Conservation (phyloP, 306 rosid species). For the Casuarina glauca region DNA sequence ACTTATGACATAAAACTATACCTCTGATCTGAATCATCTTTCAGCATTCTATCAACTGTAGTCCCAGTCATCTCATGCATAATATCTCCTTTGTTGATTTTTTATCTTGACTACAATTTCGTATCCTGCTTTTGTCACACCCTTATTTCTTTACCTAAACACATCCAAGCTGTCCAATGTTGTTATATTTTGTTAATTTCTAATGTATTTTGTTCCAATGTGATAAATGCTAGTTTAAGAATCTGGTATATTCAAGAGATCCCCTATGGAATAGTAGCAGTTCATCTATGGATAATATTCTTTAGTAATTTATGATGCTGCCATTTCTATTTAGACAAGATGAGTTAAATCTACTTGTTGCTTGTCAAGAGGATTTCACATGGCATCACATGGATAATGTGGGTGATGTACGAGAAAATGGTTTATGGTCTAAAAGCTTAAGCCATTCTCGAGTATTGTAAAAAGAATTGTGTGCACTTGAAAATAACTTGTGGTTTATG, state of each 20-base stretch:
- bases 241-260: constrained; percentile 1
- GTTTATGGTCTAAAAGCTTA: too few species aligned
- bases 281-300: not conserved
- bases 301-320: not conserved
- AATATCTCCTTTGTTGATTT: not conserved
- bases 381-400: not conserved
- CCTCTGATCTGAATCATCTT: not conserved
- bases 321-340: not conserved
- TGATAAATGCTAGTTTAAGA: not conserved
- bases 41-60: not conserved
- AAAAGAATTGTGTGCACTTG: too few species aligned
- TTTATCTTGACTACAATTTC: not conserved
- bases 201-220: not conserved
- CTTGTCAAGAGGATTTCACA: not conserved
- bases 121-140: not conserved
- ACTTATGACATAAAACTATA: not conserved
- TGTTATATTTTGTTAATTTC: too few species aligned
- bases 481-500: too few species aligned
- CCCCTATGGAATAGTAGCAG: not conserved
- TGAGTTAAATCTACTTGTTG: not conserved
- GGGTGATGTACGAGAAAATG: too few species aligned
- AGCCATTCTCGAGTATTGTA: too few species aligned
- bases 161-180: too few species aligned
- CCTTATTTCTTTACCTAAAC: not conserved
- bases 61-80: not conserved